Evolutionary conservation across 2,329 filamentous ascomycete genomes (phyloP).

Genomic region (Lecanicillium sp.): DNA sequence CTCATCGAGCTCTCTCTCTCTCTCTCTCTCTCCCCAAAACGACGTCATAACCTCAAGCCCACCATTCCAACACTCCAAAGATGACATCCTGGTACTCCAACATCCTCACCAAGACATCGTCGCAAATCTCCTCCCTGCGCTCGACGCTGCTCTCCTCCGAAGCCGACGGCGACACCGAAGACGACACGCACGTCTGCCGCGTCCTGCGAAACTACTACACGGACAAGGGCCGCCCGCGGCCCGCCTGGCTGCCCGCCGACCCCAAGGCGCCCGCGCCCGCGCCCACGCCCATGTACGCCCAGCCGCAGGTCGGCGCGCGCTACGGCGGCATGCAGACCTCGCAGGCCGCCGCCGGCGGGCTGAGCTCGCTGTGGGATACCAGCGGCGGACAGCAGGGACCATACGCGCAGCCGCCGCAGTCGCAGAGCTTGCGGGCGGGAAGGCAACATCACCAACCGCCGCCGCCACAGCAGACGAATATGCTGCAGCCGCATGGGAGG

Average conservation of each 20-base stretch:
- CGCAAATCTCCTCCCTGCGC: constrained; percentile 56
- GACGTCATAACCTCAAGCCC: too few species aligned
- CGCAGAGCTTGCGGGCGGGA: constrained; percentile 25
- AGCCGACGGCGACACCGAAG: constrained; percentile 66
- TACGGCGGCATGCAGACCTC: constrained; percentile 40
- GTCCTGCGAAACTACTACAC: constrained; percentile 88
- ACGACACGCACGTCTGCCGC: constrained; percentile 91
- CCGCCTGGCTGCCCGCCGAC: constrained; percentile 82
- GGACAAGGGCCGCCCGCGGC: constrained; percentile 76
- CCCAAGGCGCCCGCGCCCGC: constrained; percentile 55
- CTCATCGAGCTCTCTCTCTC: too few species aligned
- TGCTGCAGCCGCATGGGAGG: constrained; percentile 14
- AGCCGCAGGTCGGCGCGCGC: constrained; percentile 43
- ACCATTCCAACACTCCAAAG: too few species aligned
- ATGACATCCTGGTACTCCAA: constrained; percentile 82
- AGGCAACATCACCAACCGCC: constrained; percentile 1
- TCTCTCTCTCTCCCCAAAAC: too few species aligned
- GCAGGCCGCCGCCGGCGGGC: constrained; percentile 22
- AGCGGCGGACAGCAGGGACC: constrained; percentile 22
- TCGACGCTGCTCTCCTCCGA: constrained; percentile 63
- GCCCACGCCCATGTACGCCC: constrained; percentile 45
- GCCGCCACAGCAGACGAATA: neutral
- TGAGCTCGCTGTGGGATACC: constrained; percentile 54
- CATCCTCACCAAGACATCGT: constrained; percentile 57
- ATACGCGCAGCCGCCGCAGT: constrained; percentile 18